Conservation (phyloP, 306 rosid species). For the Morella rubra region DNA sequence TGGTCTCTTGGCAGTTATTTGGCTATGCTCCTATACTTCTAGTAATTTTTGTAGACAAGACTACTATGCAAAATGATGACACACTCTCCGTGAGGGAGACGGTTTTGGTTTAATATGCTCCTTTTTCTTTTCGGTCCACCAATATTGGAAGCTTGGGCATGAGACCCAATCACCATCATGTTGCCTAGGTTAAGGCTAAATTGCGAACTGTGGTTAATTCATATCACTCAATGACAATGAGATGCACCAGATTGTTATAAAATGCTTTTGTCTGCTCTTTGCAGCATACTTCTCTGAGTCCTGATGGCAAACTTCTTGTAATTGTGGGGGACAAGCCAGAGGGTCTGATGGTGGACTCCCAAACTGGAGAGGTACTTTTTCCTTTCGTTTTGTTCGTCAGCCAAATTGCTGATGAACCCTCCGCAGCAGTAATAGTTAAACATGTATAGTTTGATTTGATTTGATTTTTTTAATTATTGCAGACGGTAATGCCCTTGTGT, state of each 20-base stretch:
- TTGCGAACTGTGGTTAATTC: background rate
- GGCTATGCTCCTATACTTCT: background rate
- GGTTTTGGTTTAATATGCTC: background rate
- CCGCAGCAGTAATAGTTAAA: background rate
- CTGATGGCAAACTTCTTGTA: slow-evolving; percentile 64
- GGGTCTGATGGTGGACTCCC: slow-evolving; percentile 78
- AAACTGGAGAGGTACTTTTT: slow-evolving; percentile 74
- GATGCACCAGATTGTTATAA: background rate
- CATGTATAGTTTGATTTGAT: slow-evolving; percentile 15
- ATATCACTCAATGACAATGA: background rate
- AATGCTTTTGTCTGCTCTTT: slow-evolving; percentile 17
- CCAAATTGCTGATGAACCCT: background rate
- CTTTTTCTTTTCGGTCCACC: background rate
- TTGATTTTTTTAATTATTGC: slow-evolving; percentile 32
- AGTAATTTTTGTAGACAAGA: background rate
- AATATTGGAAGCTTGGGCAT: background rate
- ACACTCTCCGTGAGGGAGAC: background rate
- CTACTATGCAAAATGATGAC: background rate
- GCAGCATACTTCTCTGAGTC: slow-evolving; percentile 82
- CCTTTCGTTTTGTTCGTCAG: background rate
- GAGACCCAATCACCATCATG: background rate
- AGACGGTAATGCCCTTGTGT: slow-evolving; percentile 52
- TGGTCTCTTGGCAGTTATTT: background rate
- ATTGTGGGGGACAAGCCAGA: slow-evolving; percentile 92
- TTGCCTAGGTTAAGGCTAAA: background rate